Conservation (phyloP, 2,329 filamentous ascomycete genomes). For the Aspergillus sclerotialis region DNA sequence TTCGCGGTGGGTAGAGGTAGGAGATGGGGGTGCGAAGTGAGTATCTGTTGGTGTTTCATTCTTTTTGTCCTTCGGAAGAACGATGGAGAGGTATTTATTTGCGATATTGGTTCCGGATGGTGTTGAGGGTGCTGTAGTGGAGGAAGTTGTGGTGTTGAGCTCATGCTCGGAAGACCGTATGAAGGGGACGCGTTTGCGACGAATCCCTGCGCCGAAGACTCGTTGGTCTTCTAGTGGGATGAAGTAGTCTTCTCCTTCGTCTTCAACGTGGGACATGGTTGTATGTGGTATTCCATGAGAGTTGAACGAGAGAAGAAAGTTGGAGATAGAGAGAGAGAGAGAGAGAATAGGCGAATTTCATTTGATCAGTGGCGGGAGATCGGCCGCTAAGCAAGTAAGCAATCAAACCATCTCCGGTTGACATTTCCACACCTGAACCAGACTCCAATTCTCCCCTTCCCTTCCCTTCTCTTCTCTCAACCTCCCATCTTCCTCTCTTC, state of each 20-base stretch:
- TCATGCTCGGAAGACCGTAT: conserved; percentile 44
- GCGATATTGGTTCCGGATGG: conserved; percentile 24
- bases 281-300: not conserved
- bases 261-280: conserved; percentile 17
- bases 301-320: not conserved
- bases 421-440: conserved; percentile 1
- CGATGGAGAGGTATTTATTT: conserved; percentile 42
- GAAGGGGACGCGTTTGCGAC: conserved; percentile 54
- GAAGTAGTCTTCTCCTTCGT: conserved; percentile 52
- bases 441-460: conserved; percentile 1
- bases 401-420: too few relatives aligned
- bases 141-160: conserved; percentile 23
- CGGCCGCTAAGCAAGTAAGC: too few relatives aligned
- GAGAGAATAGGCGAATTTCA: too few relatives aligned
- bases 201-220: conserved; percentile 57
- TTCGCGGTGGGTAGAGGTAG: not conserved
- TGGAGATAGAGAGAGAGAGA: conserved; percentile 2
- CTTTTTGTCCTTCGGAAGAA: conserved; percentile 24
- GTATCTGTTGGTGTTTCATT: conserved; percentile 2
- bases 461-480: conserved; percentile 6
- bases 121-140: conserved; percentile 15
- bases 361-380: too few relatives aligned
- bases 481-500: not conserved
- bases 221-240: conserved; percentile 53
- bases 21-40: conserved; percentile 8